Percentiles rank a stretch among this genome's conserved stretches.
Evolutionary conservation across 345 rosid genomes (phyloP).

Genomic region (Gossypium anomalum): DNA sequence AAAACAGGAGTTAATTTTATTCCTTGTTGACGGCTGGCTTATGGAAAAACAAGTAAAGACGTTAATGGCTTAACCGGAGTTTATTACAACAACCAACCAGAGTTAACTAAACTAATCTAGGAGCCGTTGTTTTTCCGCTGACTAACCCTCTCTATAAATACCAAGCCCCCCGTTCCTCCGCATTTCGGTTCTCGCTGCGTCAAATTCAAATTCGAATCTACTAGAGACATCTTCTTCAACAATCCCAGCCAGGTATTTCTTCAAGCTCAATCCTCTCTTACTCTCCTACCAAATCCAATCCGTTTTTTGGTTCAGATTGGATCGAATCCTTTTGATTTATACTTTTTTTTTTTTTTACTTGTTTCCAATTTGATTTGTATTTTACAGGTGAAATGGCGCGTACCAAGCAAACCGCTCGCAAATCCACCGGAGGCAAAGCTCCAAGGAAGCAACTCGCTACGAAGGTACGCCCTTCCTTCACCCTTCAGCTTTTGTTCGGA

Average conservation of each 20-base stretch:
- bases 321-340: not conserved
- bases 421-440: slow-evolving; percentile 60
- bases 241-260: not conserved
- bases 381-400: slow-evolving; percentile 49
- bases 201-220: not conserved
- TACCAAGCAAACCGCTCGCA: slow-evolving; percentile 63
- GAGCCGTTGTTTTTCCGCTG: not conserved
- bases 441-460: slow-evolving; percentile 64
- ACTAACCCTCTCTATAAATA: not conserved
- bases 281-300: not conserved
- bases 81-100: not conserved
- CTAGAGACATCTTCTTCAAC: not conserved
- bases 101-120: not conserved
- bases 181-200: not conserved
- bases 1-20: too few species aligned
- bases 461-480: slow-evolving; percentile 26
- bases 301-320: too few species aligned
- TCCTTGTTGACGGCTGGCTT: too few species aligned
- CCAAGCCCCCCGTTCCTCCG: not conserved
- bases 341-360: not conserved
- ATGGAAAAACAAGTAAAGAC: too few species aligned
- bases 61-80: not conserved
- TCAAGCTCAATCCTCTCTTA: not conserved
- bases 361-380: not conserved
- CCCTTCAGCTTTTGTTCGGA: not conserved